Percentiles rank a stretch among this genome's conserved stretches.
These are phyloP conservation scores for Diaporthe nobilis DNA, from an alignment of 2,329 filamentous ascomycete species.

Conservation along the genomic window DNA sequence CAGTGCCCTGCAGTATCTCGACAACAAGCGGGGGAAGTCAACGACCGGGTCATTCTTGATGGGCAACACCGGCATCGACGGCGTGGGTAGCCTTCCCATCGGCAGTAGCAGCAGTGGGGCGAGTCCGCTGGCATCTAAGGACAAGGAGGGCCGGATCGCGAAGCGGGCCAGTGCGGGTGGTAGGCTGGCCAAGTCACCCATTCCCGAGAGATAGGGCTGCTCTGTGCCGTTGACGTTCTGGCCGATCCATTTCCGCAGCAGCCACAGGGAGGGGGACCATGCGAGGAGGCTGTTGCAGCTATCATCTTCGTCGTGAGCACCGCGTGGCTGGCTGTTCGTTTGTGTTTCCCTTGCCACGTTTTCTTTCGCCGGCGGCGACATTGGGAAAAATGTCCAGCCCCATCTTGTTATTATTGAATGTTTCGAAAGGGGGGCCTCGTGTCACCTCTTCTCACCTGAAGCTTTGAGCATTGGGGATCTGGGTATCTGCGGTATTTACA, in stretches of 20 bases:
- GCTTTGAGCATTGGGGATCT: not conserved
- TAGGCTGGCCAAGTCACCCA: constrained; percentile 75
- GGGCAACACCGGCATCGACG: constrained; percentile 60
- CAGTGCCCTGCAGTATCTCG: constrained; percentile 86
- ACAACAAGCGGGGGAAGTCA: constrained; percentile 76
- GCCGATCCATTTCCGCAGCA: constrained; percentile 38
- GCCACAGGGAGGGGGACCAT: constrained; percentile 24
- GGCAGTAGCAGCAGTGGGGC: constrained; percentile 53
- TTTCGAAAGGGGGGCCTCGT: not conserved
- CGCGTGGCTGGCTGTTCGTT: not conserved
- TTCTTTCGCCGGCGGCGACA: constrained; percentile 21
- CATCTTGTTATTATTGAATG: constrained; percentile 1
- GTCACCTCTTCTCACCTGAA: not conserved
- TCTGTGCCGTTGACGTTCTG: constrained; percentile 43
- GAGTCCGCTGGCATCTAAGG: constrained; percentile 54
- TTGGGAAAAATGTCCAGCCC: not conserved
- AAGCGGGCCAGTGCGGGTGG: constrained; percentile 86
- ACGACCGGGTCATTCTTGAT: constrained; percentile 48
- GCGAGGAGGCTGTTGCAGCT: constrained; percentile 41
- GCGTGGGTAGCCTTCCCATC: constrained; percentile 71
- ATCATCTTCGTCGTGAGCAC: constrained; percentile 35
- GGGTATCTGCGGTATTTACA: constrained; percentile 8
- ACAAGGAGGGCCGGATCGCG: constrained; percentile 78
- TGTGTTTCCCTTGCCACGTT: not conserved
- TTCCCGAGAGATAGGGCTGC: constrained; percentile 71